Percentiles rank a stretch among this genome's conserved stretches.
Conservation (phyloP, 106 monocot species). For the Platanthera guangdongensis region DNA sequence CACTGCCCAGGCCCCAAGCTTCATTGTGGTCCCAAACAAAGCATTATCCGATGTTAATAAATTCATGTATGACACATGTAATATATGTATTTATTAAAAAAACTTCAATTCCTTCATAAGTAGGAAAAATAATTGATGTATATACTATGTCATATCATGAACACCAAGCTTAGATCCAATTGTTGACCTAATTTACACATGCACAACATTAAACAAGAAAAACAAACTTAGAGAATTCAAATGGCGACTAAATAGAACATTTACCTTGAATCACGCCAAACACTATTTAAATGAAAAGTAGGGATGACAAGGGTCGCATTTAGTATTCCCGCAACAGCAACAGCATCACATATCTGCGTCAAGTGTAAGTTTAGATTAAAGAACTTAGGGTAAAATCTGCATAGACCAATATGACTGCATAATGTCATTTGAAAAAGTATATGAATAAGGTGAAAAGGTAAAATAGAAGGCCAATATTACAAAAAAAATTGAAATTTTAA, state of each 20-base stretch:
- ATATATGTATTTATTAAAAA: too few species aligned
- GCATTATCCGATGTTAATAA: too few species aligned
- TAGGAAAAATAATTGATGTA: too few species aligned
- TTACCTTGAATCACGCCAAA: slow-evolving; percentile 98
- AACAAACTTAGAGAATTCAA: background rate
- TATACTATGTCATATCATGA: too few species aligned
- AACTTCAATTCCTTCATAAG: too few species aligned
- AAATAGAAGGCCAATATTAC: background rate
- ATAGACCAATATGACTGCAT: background rate
- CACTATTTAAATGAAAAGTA: slow-evolving; percentile 87
- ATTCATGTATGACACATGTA: too few species aligned
- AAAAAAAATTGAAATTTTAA: background rate
- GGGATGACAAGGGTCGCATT: slow-evolving; percentile 96
- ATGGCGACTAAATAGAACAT: background rate
- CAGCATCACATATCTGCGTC: slow-evolving; percentile 96
- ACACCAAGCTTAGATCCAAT: too few species aligned
- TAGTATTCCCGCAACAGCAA: slow-evolving; percentile 81
- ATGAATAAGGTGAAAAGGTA: background rate
- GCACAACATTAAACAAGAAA: slow-evolving; percentile 2
- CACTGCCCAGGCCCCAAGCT: too few species aligned
- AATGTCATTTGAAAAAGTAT: slow-evolving; percentile 1
- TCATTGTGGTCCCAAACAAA: too few species aligned
- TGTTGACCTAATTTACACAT: background rate
- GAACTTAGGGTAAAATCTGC: background rate
- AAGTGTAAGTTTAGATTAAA: slow-evolving; percentile 10